Conservation (phyloP, 805 yeast species). For the Candida parachauliodes region DNA sequence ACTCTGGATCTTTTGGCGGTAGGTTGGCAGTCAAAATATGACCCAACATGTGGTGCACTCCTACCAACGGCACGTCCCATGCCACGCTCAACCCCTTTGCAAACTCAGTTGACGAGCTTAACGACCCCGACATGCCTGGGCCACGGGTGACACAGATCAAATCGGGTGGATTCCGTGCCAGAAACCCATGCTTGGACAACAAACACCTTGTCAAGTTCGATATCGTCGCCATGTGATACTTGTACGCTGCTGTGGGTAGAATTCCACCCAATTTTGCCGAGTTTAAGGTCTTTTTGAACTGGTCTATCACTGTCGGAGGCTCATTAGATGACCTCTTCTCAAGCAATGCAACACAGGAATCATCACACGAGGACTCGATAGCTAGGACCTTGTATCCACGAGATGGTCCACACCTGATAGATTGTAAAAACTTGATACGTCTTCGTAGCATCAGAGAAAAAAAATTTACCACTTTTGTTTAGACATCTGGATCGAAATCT, state of each 20-base stretch:
- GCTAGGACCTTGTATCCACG: constrained; percentile 68
- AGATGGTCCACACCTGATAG: too few species aligned
- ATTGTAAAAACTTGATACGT: not conserved
- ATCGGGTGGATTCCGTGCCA: constrained; percentile 47
- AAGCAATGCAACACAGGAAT: constrained; percentile 81
- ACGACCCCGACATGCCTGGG: constrained; percentile 93
- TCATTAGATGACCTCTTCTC: constrained; percentile 39
- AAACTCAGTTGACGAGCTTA: constrained; percentile 75
- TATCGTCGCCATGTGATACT: constrained; percentile 65
- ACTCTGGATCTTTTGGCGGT: constrained; percentile 36
- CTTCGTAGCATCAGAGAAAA: not conserved
- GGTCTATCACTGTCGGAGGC: constrained; percentile 52
- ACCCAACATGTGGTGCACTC: constrained; percentile 96
- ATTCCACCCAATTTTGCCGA: constrained; percentile 76
- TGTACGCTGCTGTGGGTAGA: constrained; percentile 78
- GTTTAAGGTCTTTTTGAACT: constrained; percentile 62
- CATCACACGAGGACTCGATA: constrained; percentile 93
- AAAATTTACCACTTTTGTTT: too few species aligned
- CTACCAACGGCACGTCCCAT: constrained; percentile 72
- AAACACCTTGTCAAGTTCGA: constrained; percentile 49
- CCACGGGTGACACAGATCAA: constrained; percentile 89
- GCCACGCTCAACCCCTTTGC: constrained; percentile 85
- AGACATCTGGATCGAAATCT: too few species aligned
- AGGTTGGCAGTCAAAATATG: constrained; percentile 60
- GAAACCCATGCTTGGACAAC: constrained; percentile 32